Evolutionary conservation across 495 filamentous ascomycete genomes (phyloP), one percentile per base, ranked within the genome.

Genomic region (Talaromyces nanjingensis): DNA sequence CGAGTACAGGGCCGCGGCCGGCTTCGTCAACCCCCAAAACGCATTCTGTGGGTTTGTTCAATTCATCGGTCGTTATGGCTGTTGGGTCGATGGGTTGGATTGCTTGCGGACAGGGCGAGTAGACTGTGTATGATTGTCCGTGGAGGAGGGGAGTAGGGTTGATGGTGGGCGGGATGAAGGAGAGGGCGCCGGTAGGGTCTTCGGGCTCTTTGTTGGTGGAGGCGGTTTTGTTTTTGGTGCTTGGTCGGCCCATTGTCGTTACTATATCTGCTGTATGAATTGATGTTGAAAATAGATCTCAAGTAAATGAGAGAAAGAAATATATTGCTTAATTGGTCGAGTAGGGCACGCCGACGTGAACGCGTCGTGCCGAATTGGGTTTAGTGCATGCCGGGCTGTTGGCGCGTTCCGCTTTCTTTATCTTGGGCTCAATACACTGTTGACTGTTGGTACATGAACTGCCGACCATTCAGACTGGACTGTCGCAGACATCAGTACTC

Each of bases 21-120:
- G 94, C 94, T 82, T 98, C 94, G 73, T 98, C 94, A 58, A 98
- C 88, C 39, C 94, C 94, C 18, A 98, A 82, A 33, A 89, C 87
- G 66, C 87, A 89, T 74, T 72, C 73, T 68, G 76, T 79, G 58
- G 72, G 73, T 64, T 72, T 60, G 7, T 42, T 18, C 20, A 62
- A 24, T 31, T 27, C 24, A 12, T 47, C 31, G 24, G 33, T 34
- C 34, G 67, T 12, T 27, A 65, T 53, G 11, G 72, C 64, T 34
- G 68, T 66, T 34, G 71, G 65, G 22, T 70, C 25, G 61, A 83
- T 77, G 3, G 80, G 73, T 27, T 76, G 69, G 59, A 83, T 77
- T 59, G 73, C 69, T n/a, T 75, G 66, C 0, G 83, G 91, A 3
- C 91, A 81, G 3, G 87, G 78, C 3, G 92, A 93, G 76, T 88